Conservation (phyloP, 495 filamentous ascomycete genomes). For the Acidiella bohemica region DNA sequence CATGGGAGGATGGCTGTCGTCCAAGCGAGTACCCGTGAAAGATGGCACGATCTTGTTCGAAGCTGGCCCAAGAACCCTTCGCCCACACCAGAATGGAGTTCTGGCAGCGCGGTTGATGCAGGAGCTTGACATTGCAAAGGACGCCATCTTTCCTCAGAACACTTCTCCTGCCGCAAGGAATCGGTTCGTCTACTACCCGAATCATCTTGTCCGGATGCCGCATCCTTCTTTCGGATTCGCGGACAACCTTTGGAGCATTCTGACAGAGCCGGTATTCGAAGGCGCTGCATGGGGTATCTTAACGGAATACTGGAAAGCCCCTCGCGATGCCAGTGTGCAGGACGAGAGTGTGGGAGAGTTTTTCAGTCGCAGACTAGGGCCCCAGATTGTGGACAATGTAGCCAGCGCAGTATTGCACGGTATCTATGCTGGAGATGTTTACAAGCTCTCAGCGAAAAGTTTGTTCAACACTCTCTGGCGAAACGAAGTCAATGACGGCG, state of each 20-base stretch:
- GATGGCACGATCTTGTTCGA: constrained; percentile 60
- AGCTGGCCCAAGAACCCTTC: constrained; percentile 68
- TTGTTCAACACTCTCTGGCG: constrained; percentile 42
- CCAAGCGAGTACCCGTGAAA: constrained; percentile 48
- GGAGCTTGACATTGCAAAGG: constrained; percentile 45
- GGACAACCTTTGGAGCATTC: constrained; percentile 23
- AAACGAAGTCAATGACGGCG: constrained; percentile 34
- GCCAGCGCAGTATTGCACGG: constrained; percentile 73
- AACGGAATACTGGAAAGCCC: constrained; percentile 27
- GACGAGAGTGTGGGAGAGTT: constrained; percentile 69
- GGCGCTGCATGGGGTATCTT: constrained; percentile 32
- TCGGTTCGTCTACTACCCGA: constrained; percentile 86
- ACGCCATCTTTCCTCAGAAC: constrained; percentile 46
- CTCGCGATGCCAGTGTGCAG: constrained; percentile 11
- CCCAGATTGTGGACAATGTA: constrained; percentile 55
- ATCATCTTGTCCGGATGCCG: constrained; percentile 67
- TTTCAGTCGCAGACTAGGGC: constrained; percentile 42
- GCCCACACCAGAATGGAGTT: constrained; percentile 35
- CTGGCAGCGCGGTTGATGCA: constrained; percentile 44
- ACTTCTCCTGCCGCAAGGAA: constrained; percentile 39
- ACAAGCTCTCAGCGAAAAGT: constrained; percentile 57
- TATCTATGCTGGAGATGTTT: constrained; percentile 85
- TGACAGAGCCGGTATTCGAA: constrained; percentile 52
- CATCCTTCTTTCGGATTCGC: constrained; percentile 25
- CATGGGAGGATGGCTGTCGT: constrained; percentile 76